A percentile compares a stretch with the other conserved stretches of the same genome.
phyloP scores from a whole-genome alignment of 1,139 yeast species.

The Yamadazyma atmosphaerica region DNA sequence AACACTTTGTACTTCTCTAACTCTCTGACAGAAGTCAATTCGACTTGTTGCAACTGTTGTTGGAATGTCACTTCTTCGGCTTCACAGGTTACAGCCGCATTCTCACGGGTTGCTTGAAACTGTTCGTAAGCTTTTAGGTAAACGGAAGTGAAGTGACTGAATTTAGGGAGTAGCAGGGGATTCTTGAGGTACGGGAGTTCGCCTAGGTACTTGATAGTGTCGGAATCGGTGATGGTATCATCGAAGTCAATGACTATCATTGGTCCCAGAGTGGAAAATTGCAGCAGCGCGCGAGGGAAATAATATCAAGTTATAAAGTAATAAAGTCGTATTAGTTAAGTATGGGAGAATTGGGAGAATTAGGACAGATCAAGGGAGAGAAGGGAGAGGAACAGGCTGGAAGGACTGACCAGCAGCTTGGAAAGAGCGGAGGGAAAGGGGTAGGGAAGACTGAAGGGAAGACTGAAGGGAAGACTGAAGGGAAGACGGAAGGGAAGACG shows the following conservation, averaged over 20 bases:
- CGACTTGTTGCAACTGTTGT: slow-evolving; percentile 45
- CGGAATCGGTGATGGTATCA: slow-evolving; percentile 61
- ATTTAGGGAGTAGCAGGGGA: slow-evolving; percentile 37
- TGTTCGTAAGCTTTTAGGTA: slow-evolving; percentile 41
- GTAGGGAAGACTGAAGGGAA: slow-evolving; percentile 7
- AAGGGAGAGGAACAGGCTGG: slow-evolving; percentile 5
- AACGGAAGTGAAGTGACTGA: slow-evolving; percentile 44
- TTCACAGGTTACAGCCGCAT: no score
- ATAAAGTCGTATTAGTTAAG: no score
- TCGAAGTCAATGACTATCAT: slow-evolving; percentile 63
- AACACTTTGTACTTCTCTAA: slow-evolving; percentile 44
- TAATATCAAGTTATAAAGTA: no score
- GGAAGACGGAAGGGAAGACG: slow-evolving; percentile 18
- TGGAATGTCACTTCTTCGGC: slow-evolving; percentile 50
- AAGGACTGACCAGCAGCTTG: background rate
- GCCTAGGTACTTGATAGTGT: slow-evolving; percentile 57
- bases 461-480: slow-evolving; percentile 15
- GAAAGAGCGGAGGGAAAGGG: slow-evolving; percentile 5
- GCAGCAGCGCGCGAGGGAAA: background rate
- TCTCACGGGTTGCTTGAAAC: slow-evolving; percentile 18
- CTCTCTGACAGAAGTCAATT: slow-evolving; percentile 50
- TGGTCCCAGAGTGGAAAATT: background rate
- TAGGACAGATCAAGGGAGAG: slow-evolving; percentile 20
- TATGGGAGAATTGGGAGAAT: slow-evolving; percentile 23
- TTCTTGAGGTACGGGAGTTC: slow-evolving; percentile 46